Conservation (phyloP, 192 early-diverging fungal genomes). For the Spizellomyces sp. region DNA sequence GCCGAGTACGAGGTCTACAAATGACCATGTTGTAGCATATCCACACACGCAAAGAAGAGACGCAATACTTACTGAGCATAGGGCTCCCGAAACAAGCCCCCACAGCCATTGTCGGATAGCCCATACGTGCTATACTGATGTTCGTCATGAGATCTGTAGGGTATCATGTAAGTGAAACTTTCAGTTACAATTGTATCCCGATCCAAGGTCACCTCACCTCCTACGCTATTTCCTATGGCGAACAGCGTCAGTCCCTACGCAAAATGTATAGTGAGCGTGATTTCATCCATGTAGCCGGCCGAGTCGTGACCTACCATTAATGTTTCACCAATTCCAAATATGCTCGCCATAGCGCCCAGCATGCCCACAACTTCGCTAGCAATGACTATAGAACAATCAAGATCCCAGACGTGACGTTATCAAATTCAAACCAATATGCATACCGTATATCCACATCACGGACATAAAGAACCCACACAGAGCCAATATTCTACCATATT, state of each 20-base stretch:
- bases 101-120: constrained; percentile 92
- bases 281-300: no score
- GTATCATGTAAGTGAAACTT: background rate
- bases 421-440: background rate
- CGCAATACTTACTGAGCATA: constrained; percentile 69
- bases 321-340: constrained; percentile 76
- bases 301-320: constrained; percentile 58
- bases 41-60: no score
- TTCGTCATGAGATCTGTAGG: constrained; percentile 84
- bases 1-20: constrained; percentile 76
- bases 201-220: constrained; percentile 15
- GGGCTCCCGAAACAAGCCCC: constrained; percentile 93
- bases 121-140: constrained; percentile 86
- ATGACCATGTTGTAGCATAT: no score
- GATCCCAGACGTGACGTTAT: no score
- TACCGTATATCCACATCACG: constrained; percentile 80
- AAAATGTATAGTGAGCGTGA: background rate
- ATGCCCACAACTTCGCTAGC: constrained; percentile 90
- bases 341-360: constrained; percentile 74
- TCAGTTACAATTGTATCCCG: background rate
- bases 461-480: constrained; percentile 74
- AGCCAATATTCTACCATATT: constrained; percentile 29
- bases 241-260: constrained; percentile 63
- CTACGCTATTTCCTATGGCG: constrained; percentile 68
- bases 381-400: constrained; percentile 45